These are phyloP conservation scores for Saccharomycopsis crataegensis DNA, from an alignment of 1,139 yeast species.

Conservation along the genomic window DNA sequence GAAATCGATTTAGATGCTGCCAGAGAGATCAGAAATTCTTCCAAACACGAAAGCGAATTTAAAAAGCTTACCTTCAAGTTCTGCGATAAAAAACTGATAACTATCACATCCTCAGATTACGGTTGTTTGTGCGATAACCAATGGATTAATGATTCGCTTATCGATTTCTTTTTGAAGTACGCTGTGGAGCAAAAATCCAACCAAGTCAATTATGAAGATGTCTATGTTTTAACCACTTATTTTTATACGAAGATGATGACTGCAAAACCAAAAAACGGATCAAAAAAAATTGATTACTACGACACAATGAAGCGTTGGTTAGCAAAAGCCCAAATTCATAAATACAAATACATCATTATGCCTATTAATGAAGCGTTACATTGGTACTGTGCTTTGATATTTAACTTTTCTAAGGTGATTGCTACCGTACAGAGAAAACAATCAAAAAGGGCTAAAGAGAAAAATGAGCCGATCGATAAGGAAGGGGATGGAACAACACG, in stretches of 20 bases:
- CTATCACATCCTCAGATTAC: constrained; percentile 54
- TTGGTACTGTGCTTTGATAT: constrained; percentile 80
- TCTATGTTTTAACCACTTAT: constrained; percentile 74
- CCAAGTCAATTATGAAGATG: constrained; percentile 26
- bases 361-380: constrained; percentile 81
- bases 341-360: constrained; percentile 54
- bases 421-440: background rate
- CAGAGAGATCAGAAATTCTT: background rate
- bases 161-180: constrained; percentile 63
- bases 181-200: constrained; percentile 35
- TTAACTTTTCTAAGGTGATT: constrained; percentile 31
- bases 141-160: constrained; percentile 70
- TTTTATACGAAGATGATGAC: constrained; percentile 63
- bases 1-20: background rate
- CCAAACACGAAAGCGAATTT: background rate
- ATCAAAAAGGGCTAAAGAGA: background rate
- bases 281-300: constrained; percentile 35
- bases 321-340: constrained; percentile 55
- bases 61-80: constrained; percentile 38
- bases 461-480: background rate
- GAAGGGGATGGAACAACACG: background rate
- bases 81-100: constrained; percentile 39
- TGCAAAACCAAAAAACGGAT: constrained; percentile 23
- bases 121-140: constrained; percentile 60
- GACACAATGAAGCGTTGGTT: constrained; percentile 76